Evolutionary conservation across 345 rosid species (phyloP).

Genomic region (Streptanthus diversifolius): DNA sequence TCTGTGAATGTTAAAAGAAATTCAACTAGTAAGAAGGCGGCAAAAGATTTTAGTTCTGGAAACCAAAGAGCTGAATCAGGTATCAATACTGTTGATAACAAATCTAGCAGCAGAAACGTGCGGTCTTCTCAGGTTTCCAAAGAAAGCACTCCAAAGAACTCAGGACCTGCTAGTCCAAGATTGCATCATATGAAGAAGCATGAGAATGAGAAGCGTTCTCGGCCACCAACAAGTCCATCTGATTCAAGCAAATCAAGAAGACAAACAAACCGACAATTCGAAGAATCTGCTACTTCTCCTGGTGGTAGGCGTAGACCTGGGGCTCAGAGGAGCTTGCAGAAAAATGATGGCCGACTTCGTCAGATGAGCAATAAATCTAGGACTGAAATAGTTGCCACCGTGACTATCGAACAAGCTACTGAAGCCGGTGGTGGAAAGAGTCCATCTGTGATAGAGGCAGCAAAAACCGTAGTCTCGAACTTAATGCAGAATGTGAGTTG

Average conservation of each 20-base stretch:
- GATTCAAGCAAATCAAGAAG: slow-evolving; percentile 54
- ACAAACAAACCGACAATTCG: slow-evolving; percentile 39
- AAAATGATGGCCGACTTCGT: slow-evolving; percentile 55
- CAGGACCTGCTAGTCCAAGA: slow-evolving; percentile 64
- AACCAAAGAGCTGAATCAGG: slow-evolving; percentile 37
- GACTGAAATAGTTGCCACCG: slow-evolving; percentile 42
- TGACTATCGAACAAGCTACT: slow-evolving; percentile 26
- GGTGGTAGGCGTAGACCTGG: slow-evolving; percentile 50
- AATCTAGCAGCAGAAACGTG: slow-evolving; percentile 38
- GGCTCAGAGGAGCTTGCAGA: slow-evolving; percentile 41
- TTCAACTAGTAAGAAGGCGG: slow-evolving; percentile 31
- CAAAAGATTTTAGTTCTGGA: slow-evolving; percentile 43
- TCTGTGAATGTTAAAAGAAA: slow-evolving; percentile 37
- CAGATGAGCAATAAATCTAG: slow-evolving; percentile 59
- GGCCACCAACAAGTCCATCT: slow-evolving; percentile 71
- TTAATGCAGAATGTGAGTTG: slow-evolving; percentile 47
- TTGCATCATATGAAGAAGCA: slow-evolving; percentile 66
- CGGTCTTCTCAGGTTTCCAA: slow-evolving; percentile 44
- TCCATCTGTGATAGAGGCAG: slow-evolving; percentile 35
- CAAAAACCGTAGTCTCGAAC: slow-evolving; percentile 37
- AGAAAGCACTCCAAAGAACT: slow-evolving; percentile 47
- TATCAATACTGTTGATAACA: slow-evolving; percentile 44
- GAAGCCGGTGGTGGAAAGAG: slow-evolving; percentile 39
- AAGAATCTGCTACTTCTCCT: slow-evolving; percentile 46
- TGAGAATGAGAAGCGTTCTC: slow-evolving; percentile 57